A percentile compares a stretch with the other conserved stretches of the same genome.
Evolutionary conservation across 1,284 basidiomycete species (phyloP).

Genomic region (Lentinula novae-zelandiae): DNA sequence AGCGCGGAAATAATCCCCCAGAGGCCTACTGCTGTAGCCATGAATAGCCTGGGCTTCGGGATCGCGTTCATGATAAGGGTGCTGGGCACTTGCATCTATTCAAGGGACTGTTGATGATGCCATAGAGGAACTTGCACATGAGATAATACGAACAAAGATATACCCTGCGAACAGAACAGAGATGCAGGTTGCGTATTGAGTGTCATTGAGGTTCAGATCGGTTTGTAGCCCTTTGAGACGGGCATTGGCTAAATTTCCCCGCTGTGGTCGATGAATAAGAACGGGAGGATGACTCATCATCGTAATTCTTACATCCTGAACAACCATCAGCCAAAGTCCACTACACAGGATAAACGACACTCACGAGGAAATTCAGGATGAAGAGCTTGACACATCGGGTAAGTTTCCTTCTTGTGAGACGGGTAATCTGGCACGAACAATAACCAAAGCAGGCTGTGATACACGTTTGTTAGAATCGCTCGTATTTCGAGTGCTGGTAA

Average conservation of each 20-base stretch:
- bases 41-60: constrained; percentile 17
- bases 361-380: constrained; percentile 19
- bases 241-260: constrained; percentile 19
- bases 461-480: no score
- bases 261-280: constrained; percentile 1
- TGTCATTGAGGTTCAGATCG: constrained; percentile 18
- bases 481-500: neutral
- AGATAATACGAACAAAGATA: constrained; percentile 14
- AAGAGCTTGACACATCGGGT: constrained; percentile 12
- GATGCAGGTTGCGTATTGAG: constrained; percentile 15
- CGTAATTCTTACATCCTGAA: constrained; percentile 9
- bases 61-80: constrained; percentile 20
- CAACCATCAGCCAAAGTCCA: neutral
- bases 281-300: neutral
- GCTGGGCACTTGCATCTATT: constrained; percentile 20
- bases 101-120: no score
- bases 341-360: neutral
- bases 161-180: constrained; percentile 20
- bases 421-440: constrained; percentile 5
- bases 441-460: constrained; percentile 13
- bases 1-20: constrained; percentile 18
- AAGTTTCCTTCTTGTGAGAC: neutral
- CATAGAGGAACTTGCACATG: neutral
- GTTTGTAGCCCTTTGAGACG: constrained; percentile 18
- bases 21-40: constrained; percentile 12